phyloP scores from a whole-genome alignment of 2,329 filamentous ascomycete species.

The Chrysoporthe austroafricana region DNA sequence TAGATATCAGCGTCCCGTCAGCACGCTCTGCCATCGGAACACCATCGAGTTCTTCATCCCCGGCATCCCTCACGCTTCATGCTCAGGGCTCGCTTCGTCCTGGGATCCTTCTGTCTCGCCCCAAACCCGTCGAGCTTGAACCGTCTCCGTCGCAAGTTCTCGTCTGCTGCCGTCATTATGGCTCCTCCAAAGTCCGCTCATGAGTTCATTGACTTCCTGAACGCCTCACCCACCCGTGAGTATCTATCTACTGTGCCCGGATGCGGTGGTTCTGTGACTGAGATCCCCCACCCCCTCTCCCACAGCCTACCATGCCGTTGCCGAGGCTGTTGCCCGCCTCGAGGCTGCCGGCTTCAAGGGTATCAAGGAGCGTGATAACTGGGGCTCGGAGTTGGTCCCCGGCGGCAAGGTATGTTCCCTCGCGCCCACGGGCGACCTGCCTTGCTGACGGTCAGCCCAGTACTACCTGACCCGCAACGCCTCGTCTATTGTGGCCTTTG shows the following conservation, averaged over 20 bases:
- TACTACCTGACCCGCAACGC: conserved; percentile 96
- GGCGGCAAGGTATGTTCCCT: conserved; percentile 66
- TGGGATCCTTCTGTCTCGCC: conserved; percentile 9
- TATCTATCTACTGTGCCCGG: background rate
- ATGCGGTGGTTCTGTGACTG: conserved; percentile 13
- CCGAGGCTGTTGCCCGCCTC: conserved; percentile 74
- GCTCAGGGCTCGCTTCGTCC: conserved; percentile 18
- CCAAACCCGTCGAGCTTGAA: conserved; percentile 1
- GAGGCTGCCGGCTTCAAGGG: conserved; percentile 83
- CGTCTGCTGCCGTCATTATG: conserved; percentile 31
- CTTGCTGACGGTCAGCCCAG: conserved; percentile 27
- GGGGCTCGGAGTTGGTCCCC: conserved; percentile 77
- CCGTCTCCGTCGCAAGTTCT: conserved; percentile 20
- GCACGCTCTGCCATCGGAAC: background rate
- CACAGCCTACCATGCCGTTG: conserved; percentile 91
- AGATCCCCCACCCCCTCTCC: background rate
- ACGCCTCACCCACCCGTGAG: conserved; percentile 30
- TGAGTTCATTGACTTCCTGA: conserved; percentile 23
- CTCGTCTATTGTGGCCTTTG: conserved; percentile 90
- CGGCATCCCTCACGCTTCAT: conserved; percentile 14
- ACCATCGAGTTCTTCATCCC: background rate
- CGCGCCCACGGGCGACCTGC: background rate
- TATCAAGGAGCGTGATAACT: conserved; percentile 89
- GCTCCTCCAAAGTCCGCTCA: conserved; percentile 21
- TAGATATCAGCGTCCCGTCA: background rate